These are phyloP conservation scores for Trypanosoma lewisi DNA, from an alignment of 208 protist genomes.

Conservation along the genomic window DNA sequence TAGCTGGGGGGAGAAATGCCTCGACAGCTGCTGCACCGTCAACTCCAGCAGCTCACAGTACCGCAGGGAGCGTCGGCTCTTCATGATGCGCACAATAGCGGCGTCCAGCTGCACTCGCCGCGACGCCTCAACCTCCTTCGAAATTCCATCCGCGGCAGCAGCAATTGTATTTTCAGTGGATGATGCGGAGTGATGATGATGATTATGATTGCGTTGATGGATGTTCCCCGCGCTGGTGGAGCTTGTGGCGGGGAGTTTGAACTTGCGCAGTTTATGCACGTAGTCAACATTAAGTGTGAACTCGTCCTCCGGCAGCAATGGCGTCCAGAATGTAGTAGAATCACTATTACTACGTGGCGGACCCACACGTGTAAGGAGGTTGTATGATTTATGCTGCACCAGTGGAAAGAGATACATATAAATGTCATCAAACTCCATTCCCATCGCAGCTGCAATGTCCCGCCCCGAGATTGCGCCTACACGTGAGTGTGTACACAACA, in stretches of 20 bases:
- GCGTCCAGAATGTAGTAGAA: no score
- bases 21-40: conserved; percentile 49
- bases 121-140: conserved; percentile 31
- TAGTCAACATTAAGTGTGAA: conserved; percentile 59
- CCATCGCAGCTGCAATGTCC: conserved; percentile 28
- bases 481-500: no score
- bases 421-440: conserved; percentile 38
- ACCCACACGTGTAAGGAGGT: conserved; percentile 26
- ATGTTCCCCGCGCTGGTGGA: neutral
- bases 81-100: conserved; percentile 69
- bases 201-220: no score
- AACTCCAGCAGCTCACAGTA: conserved; percentile 54
- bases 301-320: conserved; percentile 32
- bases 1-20: conserved; percentile 46
- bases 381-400: conserved; percentile 22
- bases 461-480: conserved; percentile 16
- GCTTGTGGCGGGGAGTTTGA: conserved; percentile 46
- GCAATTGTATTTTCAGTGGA: neutral
- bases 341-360: no score
- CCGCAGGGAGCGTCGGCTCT: conserved; percentile 43
- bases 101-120: conserved; percentile 54
- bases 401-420: conserved; percentile 31
- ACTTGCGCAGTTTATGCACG: conserved; percentile 43
- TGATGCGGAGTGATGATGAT: no score
- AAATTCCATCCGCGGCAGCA: neutral